These are phyloP conservation scores for Raffaelea ambrosiae DNA, from an alignment of 2,329 filamentous ascomycete genomes.

Conservation along the genomic window DNA sequence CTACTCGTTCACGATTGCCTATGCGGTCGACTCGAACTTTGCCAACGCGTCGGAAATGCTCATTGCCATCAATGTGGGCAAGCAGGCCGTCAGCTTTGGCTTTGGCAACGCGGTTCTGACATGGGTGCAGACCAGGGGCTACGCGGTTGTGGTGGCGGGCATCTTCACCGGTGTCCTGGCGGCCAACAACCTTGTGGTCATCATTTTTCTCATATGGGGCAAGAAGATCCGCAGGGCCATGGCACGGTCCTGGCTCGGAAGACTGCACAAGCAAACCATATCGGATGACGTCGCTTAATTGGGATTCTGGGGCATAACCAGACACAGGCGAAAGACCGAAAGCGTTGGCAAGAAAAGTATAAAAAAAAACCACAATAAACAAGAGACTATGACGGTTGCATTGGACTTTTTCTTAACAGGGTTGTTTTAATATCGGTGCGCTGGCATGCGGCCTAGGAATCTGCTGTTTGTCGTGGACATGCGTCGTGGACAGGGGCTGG, in stretches of 20 bases:
- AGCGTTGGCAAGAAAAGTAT: no score
- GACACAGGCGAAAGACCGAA: no score
- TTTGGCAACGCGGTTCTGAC: conserved; percentile 1
- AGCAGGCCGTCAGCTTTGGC: conserved; percentile 3
- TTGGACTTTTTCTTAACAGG: no score
- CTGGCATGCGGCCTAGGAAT: no score
- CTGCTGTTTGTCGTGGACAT: no score
- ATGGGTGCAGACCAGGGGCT: neutral
- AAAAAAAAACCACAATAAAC: no score
- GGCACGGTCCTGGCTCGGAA: neutral
- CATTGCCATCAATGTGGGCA: conserved; percentile 2
- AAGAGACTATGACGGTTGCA: no score
- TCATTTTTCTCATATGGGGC: neutral
- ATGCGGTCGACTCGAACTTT: conserved; percentile 1
- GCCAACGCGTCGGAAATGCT: conserved; percentile 3
- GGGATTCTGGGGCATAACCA: no score
- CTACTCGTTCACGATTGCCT: conserved; percentile 1
- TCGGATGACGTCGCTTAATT: neutral
- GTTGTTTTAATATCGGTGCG: no score
- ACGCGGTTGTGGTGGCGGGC: neutral
- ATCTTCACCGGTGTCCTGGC: neutral
- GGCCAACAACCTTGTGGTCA: neutral
- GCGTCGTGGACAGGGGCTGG: no score
- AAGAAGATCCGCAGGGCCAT: neutral
- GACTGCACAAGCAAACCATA: neutral